These are phyloP conservation scores for Aspergillus nanangensis DNA, from an alignment of 495 filamentous ascomycete genomes.

Conservation along the genomic window DNA sequence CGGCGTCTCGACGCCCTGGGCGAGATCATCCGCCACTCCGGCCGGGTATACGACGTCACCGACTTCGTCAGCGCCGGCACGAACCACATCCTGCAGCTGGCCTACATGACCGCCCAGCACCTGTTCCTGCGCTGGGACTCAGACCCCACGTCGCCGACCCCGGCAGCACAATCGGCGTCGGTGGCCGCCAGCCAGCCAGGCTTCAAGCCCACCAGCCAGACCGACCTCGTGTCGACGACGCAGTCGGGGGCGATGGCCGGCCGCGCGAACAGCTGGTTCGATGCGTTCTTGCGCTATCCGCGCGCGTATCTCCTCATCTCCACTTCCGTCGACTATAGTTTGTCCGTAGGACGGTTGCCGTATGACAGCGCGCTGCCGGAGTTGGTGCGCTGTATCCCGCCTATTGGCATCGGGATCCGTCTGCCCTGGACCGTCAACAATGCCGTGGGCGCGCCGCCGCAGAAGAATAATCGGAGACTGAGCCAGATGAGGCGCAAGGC, in stretches of 20 bases:
- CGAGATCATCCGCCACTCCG: constrained; percentile 26
- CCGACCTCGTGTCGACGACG: not conserved
- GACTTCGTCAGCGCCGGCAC: constrained; percentile 27
- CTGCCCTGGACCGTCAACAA: constrained; percentile 20
- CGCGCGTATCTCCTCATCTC: constrained; percentile 33
- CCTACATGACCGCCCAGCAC: constrained; percentile 25
- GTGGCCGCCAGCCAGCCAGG: not conserved
- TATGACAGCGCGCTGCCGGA: constrained; percentile 19
- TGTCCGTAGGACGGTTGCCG: constrained; percentile 23
- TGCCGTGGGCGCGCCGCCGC: not conserved
- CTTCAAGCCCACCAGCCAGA: not conserved
- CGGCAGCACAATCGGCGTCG: not conserved
- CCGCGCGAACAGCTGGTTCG: constrained; percentile 23
- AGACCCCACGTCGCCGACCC: not conserved
- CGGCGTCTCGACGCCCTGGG: constrained; percentile 22
- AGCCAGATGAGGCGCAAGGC: no score
- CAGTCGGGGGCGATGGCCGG: not conserved
- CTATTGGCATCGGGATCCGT: constrained; percentile 15
- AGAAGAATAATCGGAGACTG: no score
- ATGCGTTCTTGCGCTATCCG: constrained; percentile 26
- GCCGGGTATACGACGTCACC: constrained; percentile 28
- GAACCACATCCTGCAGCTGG: constrained; percentile 29
- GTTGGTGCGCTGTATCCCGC: constrained; percentile 20
- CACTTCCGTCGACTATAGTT: constrained; percentile 25
- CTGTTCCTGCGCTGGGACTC: constrained; percentile 18